Conservation (phyloP, 345 rosid species). For the Brassica juncea region DNA sequence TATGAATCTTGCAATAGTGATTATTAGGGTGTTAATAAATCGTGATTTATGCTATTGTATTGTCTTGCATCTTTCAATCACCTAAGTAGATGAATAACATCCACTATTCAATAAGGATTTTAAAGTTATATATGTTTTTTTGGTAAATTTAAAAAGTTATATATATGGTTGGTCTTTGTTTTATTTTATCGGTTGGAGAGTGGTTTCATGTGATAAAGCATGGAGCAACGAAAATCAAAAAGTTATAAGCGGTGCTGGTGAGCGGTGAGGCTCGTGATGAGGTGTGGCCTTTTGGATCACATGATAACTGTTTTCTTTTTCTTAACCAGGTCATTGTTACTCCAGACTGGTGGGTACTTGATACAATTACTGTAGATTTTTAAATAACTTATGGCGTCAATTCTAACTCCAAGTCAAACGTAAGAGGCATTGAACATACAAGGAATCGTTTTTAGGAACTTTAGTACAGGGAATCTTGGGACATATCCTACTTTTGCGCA, state of each 20-base stretch:
- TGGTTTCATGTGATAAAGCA: not conserved
- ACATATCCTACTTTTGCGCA: not conserved
- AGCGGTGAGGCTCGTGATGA: conserved; percentile 1
- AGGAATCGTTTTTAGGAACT: not conserved
- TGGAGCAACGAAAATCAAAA: not conserved
- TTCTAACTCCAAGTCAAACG: not conserved
- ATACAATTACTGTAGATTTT: not conserved
- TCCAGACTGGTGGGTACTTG: not conserved
- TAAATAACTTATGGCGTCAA: not conserved
- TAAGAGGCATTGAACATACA: not conserved
- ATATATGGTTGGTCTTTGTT: too few species aligned
- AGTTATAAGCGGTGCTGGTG: not conserved
- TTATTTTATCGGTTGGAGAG: too few species aligned
- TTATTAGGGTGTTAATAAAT: too few species aligned
- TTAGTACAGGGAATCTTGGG: not conserved
- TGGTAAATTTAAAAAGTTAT: too few species aligned
- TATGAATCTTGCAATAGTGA: too few species aligned
- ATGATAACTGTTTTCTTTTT: not conserved
- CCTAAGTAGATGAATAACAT: too few species aligned
- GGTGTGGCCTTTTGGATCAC: not conserved
- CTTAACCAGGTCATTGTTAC: not conserved
- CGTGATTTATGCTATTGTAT: too few species aligned
- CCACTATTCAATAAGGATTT: too few species aligned
- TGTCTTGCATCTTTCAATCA: too few species aligned
- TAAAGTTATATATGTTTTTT: too few species aligned